Percentiles rank a stretch among this genome's conserved stretches.
These are phyloP conservation scores for Hypomyces perniciosus DNA, from an alignment of 2,329 filamentous ascomycete genomes.

Conservation along the genomic window DNA sequence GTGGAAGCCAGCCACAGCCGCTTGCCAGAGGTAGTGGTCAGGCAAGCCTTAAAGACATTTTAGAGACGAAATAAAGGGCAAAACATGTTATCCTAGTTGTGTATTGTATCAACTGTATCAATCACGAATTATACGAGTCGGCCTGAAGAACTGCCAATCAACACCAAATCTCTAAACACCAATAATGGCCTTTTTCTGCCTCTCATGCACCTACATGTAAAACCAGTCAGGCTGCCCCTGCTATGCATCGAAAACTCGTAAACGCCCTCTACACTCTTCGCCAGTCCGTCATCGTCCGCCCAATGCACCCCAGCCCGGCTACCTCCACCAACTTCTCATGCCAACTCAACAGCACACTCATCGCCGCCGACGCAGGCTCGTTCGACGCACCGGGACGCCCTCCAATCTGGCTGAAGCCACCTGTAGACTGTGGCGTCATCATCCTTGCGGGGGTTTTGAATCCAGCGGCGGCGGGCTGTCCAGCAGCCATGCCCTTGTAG, in stretches of 20 bases:
- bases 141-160: not conserved
- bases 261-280: slow-evolving; percentile 53
- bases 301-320: slow-evolving; percentile 84
- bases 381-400: slow-evolving; percentile 46
- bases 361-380: slow-evolving; percentile 74
- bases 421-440: slow-evolving; percentile 67
- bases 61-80: slow-evolving; percentile 41
- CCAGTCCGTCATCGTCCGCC: slow-evolving; percentile 93
- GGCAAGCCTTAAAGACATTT: slow-evolving; percentile 79
- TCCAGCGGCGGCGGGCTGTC: slow-evolving; percentile 25
- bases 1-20: slow-evolving; percentile 70
- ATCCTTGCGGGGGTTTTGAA: slow-evolving; percentile 40
- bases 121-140: not conserved
- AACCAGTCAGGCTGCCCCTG: not conserved
- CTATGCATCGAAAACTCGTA: not conserved
- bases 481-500: slow-evolving; percentile 80
- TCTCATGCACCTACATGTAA: not conserved
- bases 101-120: not conserved
- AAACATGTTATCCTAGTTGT: not conserved
- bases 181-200: not conserved
- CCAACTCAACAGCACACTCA: slow-evolving; percentile 97
- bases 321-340: slow-evolving; percentile 98
- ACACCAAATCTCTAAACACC: not conserved
- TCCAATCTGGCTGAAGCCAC: slow-evolving; percentile 69
- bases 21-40: slow-evolving; percentile 78